Evolutionary conservation across 2,329 filamentous ascomycete genomes (phyloP).

Genomic region (Septoria petroselini): DNA sequence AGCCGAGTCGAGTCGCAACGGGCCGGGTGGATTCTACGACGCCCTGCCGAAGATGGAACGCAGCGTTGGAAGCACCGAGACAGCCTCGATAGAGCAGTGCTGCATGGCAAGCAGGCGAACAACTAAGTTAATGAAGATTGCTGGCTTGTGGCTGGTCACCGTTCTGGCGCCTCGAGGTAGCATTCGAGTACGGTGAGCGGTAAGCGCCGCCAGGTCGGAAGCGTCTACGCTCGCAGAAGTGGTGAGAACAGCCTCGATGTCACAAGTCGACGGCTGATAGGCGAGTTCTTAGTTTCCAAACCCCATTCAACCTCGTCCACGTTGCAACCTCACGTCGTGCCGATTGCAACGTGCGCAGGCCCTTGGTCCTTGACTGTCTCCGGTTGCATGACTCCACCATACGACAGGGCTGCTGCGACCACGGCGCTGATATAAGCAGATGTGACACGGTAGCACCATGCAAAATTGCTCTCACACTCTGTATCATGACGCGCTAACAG

Average conservation of each 20-base stretch:
- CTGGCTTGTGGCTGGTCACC: slow-evolving; percentile 10
- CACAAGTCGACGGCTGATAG: slow-evolving; percentile 6
- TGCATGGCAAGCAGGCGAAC: slow-evolving; percentile 4
- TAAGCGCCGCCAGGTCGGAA: not conserved
- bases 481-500: slow-evolving; percentile 20
- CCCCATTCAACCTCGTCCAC: slow-evolving; percentile 4
- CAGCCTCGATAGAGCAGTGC: slow-evolving; percentile 5
- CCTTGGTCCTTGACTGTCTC: slow-evolving; percentile 8
- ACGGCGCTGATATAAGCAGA: slow-evolving; percentile 10
- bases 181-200: slow-evolving; percentile 5
- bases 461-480: slow-evolving; percentile 1
- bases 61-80: not conserved
- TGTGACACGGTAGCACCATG: slow-evolving; percentile 17
- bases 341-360: slow-evolving; percentile 18
- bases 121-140: too few species aligned
- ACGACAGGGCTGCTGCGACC: slow-evolving; percentile 12
- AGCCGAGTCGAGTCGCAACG: not conserved
- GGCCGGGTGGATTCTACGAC: not conserved
- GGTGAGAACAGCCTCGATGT: not conserved
- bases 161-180: slow-evolving; percentile 1
- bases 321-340: slow-evolving; percentile 11
- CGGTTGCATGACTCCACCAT: slow-evolving; percentile 2
- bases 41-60: slow-evolving; percentile 1
- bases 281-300: not conserved
- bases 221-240: not conserved